phyloP scores from a whole-genome alignment of 106 monocot genomes.

The Amphibolis antarctica region DNA sequence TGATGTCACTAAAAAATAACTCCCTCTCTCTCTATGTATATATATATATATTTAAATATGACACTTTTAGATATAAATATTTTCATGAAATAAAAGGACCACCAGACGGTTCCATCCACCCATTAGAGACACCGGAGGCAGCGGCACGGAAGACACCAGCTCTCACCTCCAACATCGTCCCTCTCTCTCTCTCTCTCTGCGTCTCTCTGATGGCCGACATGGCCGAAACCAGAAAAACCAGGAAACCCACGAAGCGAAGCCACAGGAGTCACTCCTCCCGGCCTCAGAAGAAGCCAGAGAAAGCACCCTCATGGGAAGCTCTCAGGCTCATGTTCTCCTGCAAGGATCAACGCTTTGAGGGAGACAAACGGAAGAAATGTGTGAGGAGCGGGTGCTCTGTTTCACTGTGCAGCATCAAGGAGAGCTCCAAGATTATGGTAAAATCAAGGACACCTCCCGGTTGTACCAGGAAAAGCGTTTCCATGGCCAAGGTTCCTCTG shows the following conservation, averaged over 20 bases:
- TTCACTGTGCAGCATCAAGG: conserved; percentile 34
- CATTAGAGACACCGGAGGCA: too few species aligned
- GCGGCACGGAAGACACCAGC: too few species aligned
- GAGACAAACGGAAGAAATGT: conserved; percentile 6
- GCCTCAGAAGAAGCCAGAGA: neutral
- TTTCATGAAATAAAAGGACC: too few species aligned
- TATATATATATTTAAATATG: too few species aligned
- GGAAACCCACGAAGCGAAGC: conserved; percentile 5
- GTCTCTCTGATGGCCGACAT: too few species aligned
- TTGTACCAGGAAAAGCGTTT: conserved; percentile 15
- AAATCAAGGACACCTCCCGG: conserved; percentile 15
- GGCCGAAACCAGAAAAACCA: too few species aligned
- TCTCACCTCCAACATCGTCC: too few species aligned
- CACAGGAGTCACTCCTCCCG: neutral
- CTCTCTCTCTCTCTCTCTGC: too few species aligned
- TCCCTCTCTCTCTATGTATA: too few species aligned
- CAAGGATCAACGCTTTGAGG: conserved; percentile 3
- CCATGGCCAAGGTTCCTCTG: conserved; percentile 17
- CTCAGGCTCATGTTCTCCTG: conserved; percentile 7
- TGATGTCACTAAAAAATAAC: too few species aligned
- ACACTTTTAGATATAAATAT: too few species aligned
- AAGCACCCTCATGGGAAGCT: conserved; percentile 1
- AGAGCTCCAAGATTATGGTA: conserved; percentile 5
- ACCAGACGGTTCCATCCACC: too few species aligned
- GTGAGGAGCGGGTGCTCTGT: conserved; percentile 33